phyloP scores from a whole-genome alignment of 2,329 filamentous ascomycete species.

The Nemania diffusa region DNA sequence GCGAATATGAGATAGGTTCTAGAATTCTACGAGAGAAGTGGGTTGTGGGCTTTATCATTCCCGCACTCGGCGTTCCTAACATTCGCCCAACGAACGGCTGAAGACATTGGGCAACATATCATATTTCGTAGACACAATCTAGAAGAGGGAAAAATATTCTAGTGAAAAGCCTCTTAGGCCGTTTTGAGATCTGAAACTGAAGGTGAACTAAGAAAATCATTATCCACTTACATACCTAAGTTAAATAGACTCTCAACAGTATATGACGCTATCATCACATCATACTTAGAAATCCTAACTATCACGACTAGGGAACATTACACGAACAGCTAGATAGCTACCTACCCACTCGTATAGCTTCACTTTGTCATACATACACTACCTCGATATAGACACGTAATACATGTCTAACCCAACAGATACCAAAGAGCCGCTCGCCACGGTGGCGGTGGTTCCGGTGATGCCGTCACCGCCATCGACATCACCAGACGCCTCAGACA shows the following conservation, averaged over 20 bases:
- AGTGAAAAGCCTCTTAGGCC: background rate
- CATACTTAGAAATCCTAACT: background rate
- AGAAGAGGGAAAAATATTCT: background rate
- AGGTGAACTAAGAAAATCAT: background rate
- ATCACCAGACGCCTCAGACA: slow-evolving; percentile 15
- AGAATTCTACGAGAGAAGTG: background rate
- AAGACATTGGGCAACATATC: background rate
- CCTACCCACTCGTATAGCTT: background rate
- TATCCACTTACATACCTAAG: background rate
- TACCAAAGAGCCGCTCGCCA: slow-evolving; percentile 24
- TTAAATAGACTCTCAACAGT: background rate
- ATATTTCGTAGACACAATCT: background rate
- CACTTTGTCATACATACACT: background rate
- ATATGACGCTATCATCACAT: background rate
- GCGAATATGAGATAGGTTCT: background rate
- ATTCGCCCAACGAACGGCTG: slow-evolving; percentile 1
- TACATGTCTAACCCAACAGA: slow-evolving; percentile 19
- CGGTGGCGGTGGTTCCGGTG: slow-evolving; percentile 13
- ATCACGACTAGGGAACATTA: background rate
- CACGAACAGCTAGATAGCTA: background rate
- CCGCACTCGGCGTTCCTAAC: background rate
- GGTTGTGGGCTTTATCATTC: no score
- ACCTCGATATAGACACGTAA: background rate
- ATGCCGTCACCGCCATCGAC: background rate
- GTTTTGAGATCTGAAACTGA: background rate